Conservation (phyloP, 2,329 filamentous ascomycete genomes). For the Fusarium tjaetaba region DNA sequence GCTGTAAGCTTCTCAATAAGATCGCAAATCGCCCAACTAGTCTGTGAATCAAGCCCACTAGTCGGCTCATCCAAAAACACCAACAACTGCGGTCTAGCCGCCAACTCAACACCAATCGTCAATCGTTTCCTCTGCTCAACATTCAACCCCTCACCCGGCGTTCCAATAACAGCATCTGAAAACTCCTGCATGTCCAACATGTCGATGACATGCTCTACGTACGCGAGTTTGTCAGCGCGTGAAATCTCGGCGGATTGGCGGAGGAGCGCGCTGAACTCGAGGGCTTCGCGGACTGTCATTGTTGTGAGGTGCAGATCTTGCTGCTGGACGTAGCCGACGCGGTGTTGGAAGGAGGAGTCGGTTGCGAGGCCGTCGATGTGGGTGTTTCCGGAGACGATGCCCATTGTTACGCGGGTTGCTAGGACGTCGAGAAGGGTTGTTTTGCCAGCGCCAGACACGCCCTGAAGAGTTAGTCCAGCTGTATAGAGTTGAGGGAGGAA, state of each 20-base stretch:
- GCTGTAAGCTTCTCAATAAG: slow-evolving; percentile 72
- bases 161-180: slow-evolving; percentile 68
- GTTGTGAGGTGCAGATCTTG: slow-evolving; percentile 77
- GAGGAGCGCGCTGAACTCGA: slow-evolving; percentile 71
- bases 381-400: slow-evolving; percentile 76
- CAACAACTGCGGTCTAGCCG: slow-evolving; percentile 75
- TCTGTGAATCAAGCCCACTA: slow-evolving; percentile 79
- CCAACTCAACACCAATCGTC: slow-evolving; percentile 80
- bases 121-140: slow-evolving; percentile 64
- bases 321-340: slow-evolving; percentile 77
- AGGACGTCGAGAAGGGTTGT: slow-evolving; percentile 79
- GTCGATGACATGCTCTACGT: slow-evolving; percentile 46
- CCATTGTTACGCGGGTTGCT: slow-evolving; percentile 78
- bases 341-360: slow-evolving; percentile 71
- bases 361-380: slow-evolving; percentile 72
- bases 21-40: slow-evolving; percentile 78
- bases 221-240: slow-evolving; percentile 39
- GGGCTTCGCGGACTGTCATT: slow-evolving; percentile 63
- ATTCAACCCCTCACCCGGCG: slow-evolving; percentile 63
- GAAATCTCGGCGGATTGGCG: slow-evolving; percentile 70
- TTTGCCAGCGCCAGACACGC: slow-evolving; percentile 79
- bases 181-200: slow-evolving; percentile 65
- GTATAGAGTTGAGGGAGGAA: rapidly evolving
- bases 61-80: slow-evolving; percentile 83
- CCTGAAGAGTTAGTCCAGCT: slow-evolving; percentile 42